Conservation (phyloP, 2,329 filamentous ascomycete genomes). For the Westerdykella sp. region DNA sequence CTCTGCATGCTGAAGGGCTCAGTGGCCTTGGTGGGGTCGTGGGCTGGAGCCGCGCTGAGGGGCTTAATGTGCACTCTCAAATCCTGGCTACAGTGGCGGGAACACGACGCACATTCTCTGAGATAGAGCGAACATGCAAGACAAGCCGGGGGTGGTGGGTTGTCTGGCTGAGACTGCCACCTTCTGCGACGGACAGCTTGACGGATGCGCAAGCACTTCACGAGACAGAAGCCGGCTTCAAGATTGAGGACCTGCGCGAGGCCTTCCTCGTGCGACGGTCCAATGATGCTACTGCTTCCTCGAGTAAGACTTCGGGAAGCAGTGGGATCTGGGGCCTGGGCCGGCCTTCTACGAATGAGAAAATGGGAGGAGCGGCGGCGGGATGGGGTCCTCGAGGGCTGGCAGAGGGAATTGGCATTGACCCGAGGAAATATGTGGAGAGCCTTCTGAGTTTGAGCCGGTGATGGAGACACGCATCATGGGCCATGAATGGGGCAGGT, state of each 20-base stretch:
- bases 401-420: conserved; percentile 68
- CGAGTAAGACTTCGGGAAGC: conserved; percentile 15
- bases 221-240: conserved; percentile 13
- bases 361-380: conserved; percentile 37
- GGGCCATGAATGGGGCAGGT: background rate
- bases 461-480: conserved; percentile 8
- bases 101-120: conserved; percentile 40
- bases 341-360: conserved; percentile 18
- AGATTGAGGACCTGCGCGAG: conserved; percentile 32
- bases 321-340: conserved; percentile 33
- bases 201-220: conserved; percentile 3
- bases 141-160: conserved; percentile 62
- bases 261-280: conserved; percentile 41
- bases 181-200: conserved; percentile 12
- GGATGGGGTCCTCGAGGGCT: conserved; percentile 55
- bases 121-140: conserved; percentile 57
- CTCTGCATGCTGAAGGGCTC: conserved; percentile 36
- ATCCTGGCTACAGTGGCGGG: conserved; percentile 52
- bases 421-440: conserved; percentile 70
- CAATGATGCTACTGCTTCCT: conserved; percentile 23
- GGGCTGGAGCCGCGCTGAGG: conserved; percentile 52
- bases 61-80: conserved; percentile 56
- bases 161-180: conserved; percentile 54
- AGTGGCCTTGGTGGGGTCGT: conserved; percentile 6
- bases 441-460: conserved; percentile 59